Base-by-base conservation (phyloP, 345 rosid genomes). In the Salix dunnii region DNA sequence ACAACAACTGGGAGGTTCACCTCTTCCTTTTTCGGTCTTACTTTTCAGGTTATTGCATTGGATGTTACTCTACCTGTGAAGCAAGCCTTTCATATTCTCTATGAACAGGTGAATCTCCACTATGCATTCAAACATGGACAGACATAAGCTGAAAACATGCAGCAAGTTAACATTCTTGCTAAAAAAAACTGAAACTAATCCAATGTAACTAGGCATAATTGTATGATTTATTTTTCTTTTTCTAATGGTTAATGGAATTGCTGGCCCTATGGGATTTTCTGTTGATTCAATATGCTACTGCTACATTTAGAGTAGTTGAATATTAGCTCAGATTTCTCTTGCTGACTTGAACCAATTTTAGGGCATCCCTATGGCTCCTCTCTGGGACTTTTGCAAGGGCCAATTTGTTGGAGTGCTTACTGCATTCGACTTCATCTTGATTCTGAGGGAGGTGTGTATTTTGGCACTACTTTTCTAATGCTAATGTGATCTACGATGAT, bases 61-160 rank as follows among this genome's bases (percentile, higher is more conserved):
- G 99, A 96, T 87, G 92, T 93, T 78, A 87, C 86, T 81, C 84
- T 93, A 80, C 97, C 99, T 17, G 99, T 96, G 82, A 93, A 96
- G 86, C 99, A 93, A 87, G 99, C 99, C 78, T 96, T 96, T 74
- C 99, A 96, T 84, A 87, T 92, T 84, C 92, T 96, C 65, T 82
- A 93, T 79, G 99, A 96, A 82, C 99, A 96, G 97, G 99, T 93
- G 81, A 81, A 58, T 73, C 63, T 84, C 81, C 67, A 69, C 74
- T 21, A 3, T 23, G 28, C 63, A 58, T 23, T 2, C 28, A 58
- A 23, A 5, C 14, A 12, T 6, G 16, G 68, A 49, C 43, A 67
- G 23, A 62, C 13, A 23, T 33, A 12, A 30, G 60, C 51, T 16
- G 61, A 61, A 25, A 6, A 62, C 65, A 23, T 13, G 49, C 62